Evolutionary conservation across 1,284 basidiomycete species (phyloP), one percentile per base, ranked within the genome.

Genomic region (Neonothopanus nambi): DNA sequence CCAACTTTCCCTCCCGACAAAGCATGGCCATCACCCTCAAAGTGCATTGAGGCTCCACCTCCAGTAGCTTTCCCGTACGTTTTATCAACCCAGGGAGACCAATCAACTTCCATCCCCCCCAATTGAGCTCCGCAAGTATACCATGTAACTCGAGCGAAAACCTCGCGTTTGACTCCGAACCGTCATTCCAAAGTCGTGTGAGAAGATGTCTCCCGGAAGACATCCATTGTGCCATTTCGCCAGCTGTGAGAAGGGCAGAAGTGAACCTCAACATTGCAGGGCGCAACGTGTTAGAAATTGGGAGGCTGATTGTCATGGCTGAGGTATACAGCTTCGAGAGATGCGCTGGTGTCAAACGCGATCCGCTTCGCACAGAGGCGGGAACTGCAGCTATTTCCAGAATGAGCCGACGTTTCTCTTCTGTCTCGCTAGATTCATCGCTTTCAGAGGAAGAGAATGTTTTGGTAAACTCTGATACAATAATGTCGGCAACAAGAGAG

Each of bases 31-130:
- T 67, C 47, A 89, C 70, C 24, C 72, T 72, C 11, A 87, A 61
- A 0, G 78, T 71, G 40, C 65, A 61, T 30, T 63, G 61, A 1
- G 78, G 71, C 39, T 78, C 70, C 2, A 55, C 55, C 20, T 79
- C 68, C 12, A 86, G 64, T 20, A 82, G 61, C 46, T 72, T 72
- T 1, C 72, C 67, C 0, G 79, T 79, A 33, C 72, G 70, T 61
- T 81, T 81, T 21, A 82, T 60, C 20, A 89, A 64, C 15, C 76
- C 67, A 1, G 87, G 84, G 1, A 84, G 64, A 20, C 79, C 84
- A 21, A 90, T 66, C 35, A 82, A 70, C 60, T 81, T 87, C 86
- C 88, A 90, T 2, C 87, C 89, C 28, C 80, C 81, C 87, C 89
- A 91, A 1, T 73, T 75, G 8, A 85, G 65, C 47, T 87, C 83